Evolutionary conservation across 495 filamentous ascomycete species (phyloP), one percentile per base, ranked within the genome.

Genomic region (Penicillium goetzii): DNA sequence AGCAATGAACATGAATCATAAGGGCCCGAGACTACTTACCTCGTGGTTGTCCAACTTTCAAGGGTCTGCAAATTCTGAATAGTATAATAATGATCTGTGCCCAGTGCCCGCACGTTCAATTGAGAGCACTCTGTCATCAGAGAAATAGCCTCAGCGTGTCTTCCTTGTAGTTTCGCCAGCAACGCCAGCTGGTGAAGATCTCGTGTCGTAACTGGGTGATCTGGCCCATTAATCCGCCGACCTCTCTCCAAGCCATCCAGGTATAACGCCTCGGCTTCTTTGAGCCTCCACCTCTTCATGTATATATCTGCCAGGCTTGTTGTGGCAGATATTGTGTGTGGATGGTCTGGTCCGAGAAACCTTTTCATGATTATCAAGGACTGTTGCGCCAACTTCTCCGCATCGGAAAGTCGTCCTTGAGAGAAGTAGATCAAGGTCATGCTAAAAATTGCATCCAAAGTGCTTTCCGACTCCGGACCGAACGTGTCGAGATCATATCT

Each of bases 381-480:
- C 11, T 64, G 56, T 9, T 58, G 10, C 8, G 34, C 40, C 36
- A 68, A 11, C 19, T 60, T 36, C 19, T n/a, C 21, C 7, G 56
- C 64, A 23, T 69, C 56, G 3, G 47, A 32, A 14, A 65, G 34
- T 36, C 58, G 60, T 4, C 60, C 62, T 23, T 57, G 56, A 2
- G 43, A 7, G 21, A 50, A 30, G n/a, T 63, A 70, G 5, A 58
- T 56, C 19, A 33, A 21, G 1, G 41, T 43, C 17, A 72, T 53
- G 9, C 30, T 30, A 17, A 36, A 36, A 21, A 72, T 63, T 19
- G 59, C 61, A 14, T 33, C 30, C 30, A 72, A 38, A 11, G 64
- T 68, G 3, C 61, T 50, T 8, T 26, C 4, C 7, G 55, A 21
- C 1, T 56, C n/a, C 17, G 43, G 45, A 0, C 70, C 67, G 9